A percentile compares a stretch with the other conserved stretches of the same genome.
Evolutionary conservation across 257 asterid genomes (phyloP).

Genomic region (Solanum chaucha): DNA sequence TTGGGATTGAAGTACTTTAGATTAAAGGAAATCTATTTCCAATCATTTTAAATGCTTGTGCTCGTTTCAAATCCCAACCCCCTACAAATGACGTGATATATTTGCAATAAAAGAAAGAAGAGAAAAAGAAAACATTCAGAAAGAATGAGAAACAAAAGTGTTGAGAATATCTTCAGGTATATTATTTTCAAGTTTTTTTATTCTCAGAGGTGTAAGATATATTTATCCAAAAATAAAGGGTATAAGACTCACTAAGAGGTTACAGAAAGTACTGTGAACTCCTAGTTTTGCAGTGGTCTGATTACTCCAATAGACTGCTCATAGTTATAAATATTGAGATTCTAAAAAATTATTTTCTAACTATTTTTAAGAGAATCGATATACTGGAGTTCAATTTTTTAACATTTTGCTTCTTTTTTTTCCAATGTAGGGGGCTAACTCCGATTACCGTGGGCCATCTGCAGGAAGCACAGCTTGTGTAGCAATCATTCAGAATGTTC

Average conservation of each 20-base stretch:
- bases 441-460: slow-evolving; percentile 60
- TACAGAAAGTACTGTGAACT: background rate
- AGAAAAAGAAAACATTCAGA: background rate
- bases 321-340: background rate
- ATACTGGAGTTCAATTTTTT: background rate
- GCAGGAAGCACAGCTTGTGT: slow-evolving; percentile 91
- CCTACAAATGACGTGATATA: background rate
- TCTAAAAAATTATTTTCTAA: background rate
- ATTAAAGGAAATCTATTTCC: background rate
- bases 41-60: background rate
- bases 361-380: background rate
- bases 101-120: background rate
- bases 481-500: slow-evolving; percentile 49
- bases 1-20: background rate
- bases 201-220: background rate
- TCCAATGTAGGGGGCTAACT: slow-evolving; percentile 40
- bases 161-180: background rate
- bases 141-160: background rate
- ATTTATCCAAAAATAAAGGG: background rate
- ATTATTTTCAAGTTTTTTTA: background rate
- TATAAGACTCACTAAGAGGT: background rate
- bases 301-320: background rate
- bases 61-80: background rate
- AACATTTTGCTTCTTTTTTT: background rate
- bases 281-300: background rate